A percentile compares a stretch with the other conserved stretches of the same genome.
Evolutionary conservation across 2,329 filamentous ascomycete genomes (phyloP).

Genomic region (Lecanicillium sp.): DNA sequence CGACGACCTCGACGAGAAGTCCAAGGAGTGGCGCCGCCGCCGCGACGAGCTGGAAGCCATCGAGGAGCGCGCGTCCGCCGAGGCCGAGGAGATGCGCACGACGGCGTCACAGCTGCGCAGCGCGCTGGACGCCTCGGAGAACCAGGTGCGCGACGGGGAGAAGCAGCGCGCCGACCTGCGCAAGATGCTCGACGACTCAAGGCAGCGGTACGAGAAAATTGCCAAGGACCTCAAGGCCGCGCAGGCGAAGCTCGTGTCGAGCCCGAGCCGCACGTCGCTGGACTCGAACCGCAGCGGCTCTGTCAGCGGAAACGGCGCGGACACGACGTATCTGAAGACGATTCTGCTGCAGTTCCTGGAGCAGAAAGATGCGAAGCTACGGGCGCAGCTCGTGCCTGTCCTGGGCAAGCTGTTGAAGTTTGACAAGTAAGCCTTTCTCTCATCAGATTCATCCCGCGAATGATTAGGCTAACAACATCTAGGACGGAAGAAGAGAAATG

Average conservation of each 20-base stretch:
- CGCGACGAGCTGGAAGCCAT: slow-evolving; percentile 70
- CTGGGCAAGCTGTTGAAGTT: slow-evolving; percentile 71
- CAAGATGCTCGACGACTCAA: slow-evolving; percentile 70
- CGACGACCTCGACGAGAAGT: slow-evolving; percentile 67
- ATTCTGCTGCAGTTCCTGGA: slow-evolving; percentile 77
- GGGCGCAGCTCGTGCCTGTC: slow-evolving; percentile 71
- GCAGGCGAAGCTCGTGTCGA: slow-evolving; percentile 40
- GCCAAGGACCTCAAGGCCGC: slow-evolving; percentile 57
- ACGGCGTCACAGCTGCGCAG: slow-evolving; percentile 74
- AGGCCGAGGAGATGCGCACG: slow-evolving; percentile 67
- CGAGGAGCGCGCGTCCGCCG: slow-evolving; percentile 62
- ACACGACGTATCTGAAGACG: slow-evolving; percentile 69
- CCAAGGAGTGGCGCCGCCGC: slow-evolving; percentile 67
- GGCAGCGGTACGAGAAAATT: slow-evolving; percentile 70
- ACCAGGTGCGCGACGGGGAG: slow-evolving; percentile 75
- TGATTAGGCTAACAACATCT: slow-evolving; percentile 11
- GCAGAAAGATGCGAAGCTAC: slow-evolving; percentile 70
- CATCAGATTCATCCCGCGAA: background rate
- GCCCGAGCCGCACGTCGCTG: slow-evolving; percentile 37
- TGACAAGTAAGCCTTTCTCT: slow-evolving; percentile 54
- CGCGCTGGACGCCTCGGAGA: slow-evolving; percentile 81
- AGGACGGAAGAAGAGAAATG: slow-evolving; percentile 24
- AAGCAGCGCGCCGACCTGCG: slow-evolving; percentile 73
- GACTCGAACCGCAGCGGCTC: slow-evolving; percentile 41
- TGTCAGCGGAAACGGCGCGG: slow-evolving; percentile 31